phyloP scores from a whole-genome alignment of 495 filamentous ascomycete species.

The Pyronema omphalodes region DNA sequence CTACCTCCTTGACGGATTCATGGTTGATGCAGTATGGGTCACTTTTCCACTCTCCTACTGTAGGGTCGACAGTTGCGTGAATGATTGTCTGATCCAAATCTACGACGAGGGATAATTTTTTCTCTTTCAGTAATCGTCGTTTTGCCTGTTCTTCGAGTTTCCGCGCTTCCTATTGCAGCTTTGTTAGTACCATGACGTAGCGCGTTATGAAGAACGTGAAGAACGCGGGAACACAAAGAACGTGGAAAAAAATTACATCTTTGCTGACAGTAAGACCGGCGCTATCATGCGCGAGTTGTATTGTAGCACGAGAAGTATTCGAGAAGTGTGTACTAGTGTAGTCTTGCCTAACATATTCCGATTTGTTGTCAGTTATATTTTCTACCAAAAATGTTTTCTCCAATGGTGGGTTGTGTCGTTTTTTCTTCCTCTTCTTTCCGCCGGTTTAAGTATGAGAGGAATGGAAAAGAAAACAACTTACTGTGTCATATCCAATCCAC shows the following conservation, averaged over 20 bases:
- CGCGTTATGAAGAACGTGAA: background rate
- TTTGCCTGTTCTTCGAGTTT: slow-evolving; percentile 73
- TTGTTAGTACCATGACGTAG: slow-evolving; percentile 34
- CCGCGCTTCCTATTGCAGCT: slow-evolving; percentile 44
- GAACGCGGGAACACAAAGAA: background rate
- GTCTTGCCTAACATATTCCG: slow-evolving; percentile 25
- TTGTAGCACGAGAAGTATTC: slow-evolving; percentile 60
- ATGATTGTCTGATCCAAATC: slow-evolving; percentile 98
- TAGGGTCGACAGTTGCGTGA: slow-evolving; percentile 92
- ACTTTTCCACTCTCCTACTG: slow-evolving; percentile 82
- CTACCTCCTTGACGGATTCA: slow-evolving; percentile 72
- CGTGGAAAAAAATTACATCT: slow-evolving; percentile 16
- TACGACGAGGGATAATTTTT: slow-evolving; percentile 83
- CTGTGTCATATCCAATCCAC: slow-evolving; percentile 94
- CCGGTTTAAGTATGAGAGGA: background rate
- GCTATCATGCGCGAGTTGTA: slow-evolving; percentile 87
- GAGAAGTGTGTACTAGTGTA: slow-evolving; percentile 20
- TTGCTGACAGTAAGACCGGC: slow-evolving; percentile 45
- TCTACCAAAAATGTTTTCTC: background rate
- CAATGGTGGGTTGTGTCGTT: too few species aligned
- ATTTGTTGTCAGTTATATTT: slow-evolving; percentile 30
- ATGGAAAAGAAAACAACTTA: slow-evolving; percentile 24
- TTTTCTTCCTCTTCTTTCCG: background rate
- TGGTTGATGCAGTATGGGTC: slow-evolving; percentile 82
- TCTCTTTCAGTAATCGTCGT: slow-evolving; percentile 52